A percentile compares a stretch with the other conserved stretches of the same genome.
Conservation (phyloP, 345 rosid genomes). For the Rhizophora mangle region DNA sequence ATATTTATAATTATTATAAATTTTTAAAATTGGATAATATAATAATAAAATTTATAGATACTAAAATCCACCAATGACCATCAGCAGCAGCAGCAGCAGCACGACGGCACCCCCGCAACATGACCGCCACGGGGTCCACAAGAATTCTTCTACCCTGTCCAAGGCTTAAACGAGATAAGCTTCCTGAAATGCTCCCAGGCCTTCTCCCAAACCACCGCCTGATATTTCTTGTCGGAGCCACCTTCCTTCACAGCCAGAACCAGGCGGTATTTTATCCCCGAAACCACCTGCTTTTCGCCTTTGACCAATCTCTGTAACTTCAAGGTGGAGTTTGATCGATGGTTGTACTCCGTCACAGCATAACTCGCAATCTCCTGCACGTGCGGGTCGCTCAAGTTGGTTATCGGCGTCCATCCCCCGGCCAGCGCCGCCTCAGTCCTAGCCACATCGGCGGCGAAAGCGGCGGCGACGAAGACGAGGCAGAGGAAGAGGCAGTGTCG, state of each 20-base stretch:
- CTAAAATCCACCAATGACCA: too few relatives aligned
- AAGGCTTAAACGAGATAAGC: conserved; percentile 13
- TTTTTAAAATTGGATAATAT: too few relatives aligned
- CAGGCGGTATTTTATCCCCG: conserved; percentile 16
- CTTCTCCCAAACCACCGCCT: conserved; percentile 24
- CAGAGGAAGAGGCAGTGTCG: neutral
- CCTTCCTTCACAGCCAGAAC: conserved; percentile 4
- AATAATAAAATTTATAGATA: too few relatives aligned
- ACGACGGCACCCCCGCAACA: too few relatives aligned
- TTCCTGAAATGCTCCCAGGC: conserved; percentile 4
- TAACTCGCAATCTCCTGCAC: conserved; percentile 13
- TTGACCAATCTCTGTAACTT: neutral
- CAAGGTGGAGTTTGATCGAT: neutral
- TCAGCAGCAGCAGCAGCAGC: too few relatives aligned
- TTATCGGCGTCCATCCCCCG: conserved; percentile 14
- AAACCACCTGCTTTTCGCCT: conserved; percentile 18
- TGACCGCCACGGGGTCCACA: neutral
- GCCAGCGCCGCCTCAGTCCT: neutral
- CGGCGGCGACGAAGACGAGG: neutral
- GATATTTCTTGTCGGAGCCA: neutral
- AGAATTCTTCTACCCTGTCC: neutral
- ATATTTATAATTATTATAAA: too few relatives aligned
- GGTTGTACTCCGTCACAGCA: conserved; percentile 12
- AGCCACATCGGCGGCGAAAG: neutral
- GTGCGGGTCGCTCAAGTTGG: conserved; percentile 10